Conservation (phyloP, 2,329 filamentous ascomycete species). For the Arthrobotrys pseudoclavata region DNA sequence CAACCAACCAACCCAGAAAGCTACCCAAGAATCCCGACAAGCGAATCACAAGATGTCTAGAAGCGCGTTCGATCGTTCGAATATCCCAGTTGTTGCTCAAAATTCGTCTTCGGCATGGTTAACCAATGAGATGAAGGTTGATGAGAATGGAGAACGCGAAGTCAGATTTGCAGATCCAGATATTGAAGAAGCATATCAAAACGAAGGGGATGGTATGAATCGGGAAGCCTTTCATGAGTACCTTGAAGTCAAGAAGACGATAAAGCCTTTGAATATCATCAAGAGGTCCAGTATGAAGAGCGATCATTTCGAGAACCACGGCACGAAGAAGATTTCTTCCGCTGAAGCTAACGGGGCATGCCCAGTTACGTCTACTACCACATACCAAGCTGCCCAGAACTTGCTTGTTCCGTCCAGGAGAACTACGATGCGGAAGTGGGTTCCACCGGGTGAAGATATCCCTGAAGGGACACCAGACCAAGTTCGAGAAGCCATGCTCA, state of each 20-base stretch:
- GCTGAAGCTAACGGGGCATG: not conserved
- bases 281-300: conserved; percentile 19
- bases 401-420: conserved; percentile 4
- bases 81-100: not conserved
- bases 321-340: not conserved
- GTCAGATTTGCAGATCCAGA: conserved; percentile 2
- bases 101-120: not conserved
- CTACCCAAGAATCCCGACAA: not conserved
- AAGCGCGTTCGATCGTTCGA: conserved; percentile 1
- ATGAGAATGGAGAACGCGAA: not conserved
- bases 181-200: conserved; percentile 29
- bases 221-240: conserved; percentile 33
- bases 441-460: conserved; percentile 25
- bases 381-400: not conserved
- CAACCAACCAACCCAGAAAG: not conserved
- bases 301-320: not conserved
- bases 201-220: conserved; percentile 37
- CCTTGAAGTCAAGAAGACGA: conserved; percentile 29
- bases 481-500: conserved; percentile 33
- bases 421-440: conserved; percentile 7
- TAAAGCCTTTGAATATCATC: conserved; percentile 27
- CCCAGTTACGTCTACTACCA: not conserved
- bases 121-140: not conserved
- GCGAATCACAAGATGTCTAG: not conserved
- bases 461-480: conserved; percentile 1